Evolutionary conservation across 345 rosid genomes (phyloP).

Genomic region (Lumnitzera racemosa): DNA sequence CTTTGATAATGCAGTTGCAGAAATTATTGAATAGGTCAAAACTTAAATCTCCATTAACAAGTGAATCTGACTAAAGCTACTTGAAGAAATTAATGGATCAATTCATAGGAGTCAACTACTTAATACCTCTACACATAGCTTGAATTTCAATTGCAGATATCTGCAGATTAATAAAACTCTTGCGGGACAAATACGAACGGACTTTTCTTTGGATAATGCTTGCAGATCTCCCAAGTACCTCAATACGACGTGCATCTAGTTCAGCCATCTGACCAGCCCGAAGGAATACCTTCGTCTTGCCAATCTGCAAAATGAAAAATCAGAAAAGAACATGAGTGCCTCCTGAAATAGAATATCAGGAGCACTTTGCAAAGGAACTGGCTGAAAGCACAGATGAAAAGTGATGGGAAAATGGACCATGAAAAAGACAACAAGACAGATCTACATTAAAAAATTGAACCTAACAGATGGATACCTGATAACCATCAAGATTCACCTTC

Average conservation of each 20-base stretch:
- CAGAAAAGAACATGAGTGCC: conserved; percentile 1
- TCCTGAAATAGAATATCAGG: no score
- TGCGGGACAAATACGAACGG: conserved; percentile 45
- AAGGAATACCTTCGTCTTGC: conserved; percentile 88
- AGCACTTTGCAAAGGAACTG: no score
- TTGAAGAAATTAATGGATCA: background rate
- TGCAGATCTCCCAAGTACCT: conserved; percentile 78
- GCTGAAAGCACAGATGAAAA: no score
- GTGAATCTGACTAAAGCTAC: background rate
- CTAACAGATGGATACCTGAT: conserved; percentile 46
- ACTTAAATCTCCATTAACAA: no score
- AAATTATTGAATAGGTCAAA: no score
- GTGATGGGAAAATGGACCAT: no score
- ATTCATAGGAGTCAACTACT: background rate
- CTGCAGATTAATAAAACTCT: conserved; percentile 42
- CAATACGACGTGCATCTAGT: conserved; percentile 65
- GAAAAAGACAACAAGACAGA: no score
- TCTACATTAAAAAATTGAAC: background rate
- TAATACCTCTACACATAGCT: conserved; percentile 77
- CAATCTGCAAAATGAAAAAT: conserved; percentile 47
- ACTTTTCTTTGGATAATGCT: conserved; percentile 71
- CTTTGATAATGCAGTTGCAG: no score
- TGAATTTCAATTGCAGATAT: conserved; percentile 54
- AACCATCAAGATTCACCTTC: conserved; percentile 68
- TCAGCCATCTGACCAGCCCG: conserved; percentile 99